These are phyloP conservation scores for Wallacemonas sp. DNA, from an alignment of 208 protist species.

Conservation along the genomic window DNA sequence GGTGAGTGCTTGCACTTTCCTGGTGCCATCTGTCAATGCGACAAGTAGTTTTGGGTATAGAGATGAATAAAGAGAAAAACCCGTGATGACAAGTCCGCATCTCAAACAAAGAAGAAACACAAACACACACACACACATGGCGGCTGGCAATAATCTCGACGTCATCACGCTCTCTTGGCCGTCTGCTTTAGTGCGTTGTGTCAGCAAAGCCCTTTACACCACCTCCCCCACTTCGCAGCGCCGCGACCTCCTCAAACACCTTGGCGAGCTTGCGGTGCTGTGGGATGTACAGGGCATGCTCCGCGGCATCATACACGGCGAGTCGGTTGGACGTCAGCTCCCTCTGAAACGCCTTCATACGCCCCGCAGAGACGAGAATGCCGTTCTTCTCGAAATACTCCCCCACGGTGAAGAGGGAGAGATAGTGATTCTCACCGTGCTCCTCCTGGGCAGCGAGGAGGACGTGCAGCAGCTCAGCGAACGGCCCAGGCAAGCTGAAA, in stretches of 20 bases:
- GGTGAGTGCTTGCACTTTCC: no score
- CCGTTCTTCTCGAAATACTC: conserved; percentile 60
- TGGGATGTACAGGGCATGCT: conserved; percentile 73
- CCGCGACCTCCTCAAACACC: conserved; percentile 70
- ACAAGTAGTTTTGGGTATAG: no score
- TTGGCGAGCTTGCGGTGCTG: conserved; percentile 56
- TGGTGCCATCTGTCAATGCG: no score
- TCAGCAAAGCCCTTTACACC: conserved; percentile 9
- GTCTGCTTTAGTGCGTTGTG: conserved; percentile 5
- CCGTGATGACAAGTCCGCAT: no score
- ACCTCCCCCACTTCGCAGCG: conserved; percentile 29
- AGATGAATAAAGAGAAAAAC: no score
- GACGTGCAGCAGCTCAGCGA: conserved; percentile 59
- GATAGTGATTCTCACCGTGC: conserved; percentile 53
- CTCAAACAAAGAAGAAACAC: no score
- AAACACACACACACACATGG: background rate
- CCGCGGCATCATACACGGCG: conserved; percentile 67
- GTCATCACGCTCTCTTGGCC: no score
- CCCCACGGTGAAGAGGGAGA: conserved; percentile 59
- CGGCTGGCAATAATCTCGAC: background rate
- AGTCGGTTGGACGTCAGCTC: conserved; percentile 87
- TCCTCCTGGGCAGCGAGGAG: conserved; percentile 68
- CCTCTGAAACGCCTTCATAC: conserved; percentile 61
- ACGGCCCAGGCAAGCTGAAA: conserved; percentile 64
- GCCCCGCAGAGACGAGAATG: conserved; percentile 66